These are phyloP conservation scores for Vitis labrusca DNA, from an alignment of 164 flowering plant species.

Conservation along the genomic window DNA sequence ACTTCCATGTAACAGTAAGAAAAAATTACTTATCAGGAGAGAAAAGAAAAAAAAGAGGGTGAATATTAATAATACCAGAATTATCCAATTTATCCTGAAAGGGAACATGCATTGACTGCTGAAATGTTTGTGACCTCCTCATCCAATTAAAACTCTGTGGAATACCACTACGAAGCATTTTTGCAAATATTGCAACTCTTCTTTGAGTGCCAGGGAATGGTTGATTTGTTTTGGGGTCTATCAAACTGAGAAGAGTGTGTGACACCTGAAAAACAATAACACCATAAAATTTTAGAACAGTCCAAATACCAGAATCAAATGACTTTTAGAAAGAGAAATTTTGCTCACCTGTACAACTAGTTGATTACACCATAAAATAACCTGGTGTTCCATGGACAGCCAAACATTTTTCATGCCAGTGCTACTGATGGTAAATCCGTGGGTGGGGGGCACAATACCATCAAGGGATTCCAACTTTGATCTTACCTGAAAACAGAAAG, in stretches of 20 bases:
- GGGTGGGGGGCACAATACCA: conserved; percentile 85
- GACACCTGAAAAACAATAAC: conserved; percentile 61
- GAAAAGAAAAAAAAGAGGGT: neutral
- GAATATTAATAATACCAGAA: conserved; percentile 40
- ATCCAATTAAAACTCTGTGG: conserved; percentile 65
- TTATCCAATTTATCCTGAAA: conserved; percentile 25
- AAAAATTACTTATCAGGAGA: neutral
- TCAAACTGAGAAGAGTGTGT: conserved; percentile 87
- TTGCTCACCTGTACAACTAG: conserved; percentile 83
- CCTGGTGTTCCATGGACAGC: conserved; percentile 99
- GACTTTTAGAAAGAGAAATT: conserved; percentile 12
- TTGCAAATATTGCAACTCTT: conserved; percentile 68
- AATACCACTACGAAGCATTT: conserved; percentile 84
- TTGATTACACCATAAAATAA: conserved; percentile 98
- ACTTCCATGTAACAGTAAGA: too few species aligned
- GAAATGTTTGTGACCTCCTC: conserved; percentile 34
- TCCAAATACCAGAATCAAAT: neutral
- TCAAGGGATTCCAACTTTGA: conserved; percentile 82
- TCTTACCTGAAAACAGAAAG: conserved; percentile 58
- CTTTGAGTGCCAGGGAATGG: conserved; percentile 54
- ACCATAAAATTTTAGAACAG: conserved; percentile 19
- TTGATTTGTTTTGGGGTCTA: conserved; percentile 71
- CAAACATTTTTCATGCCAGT: conserved; percentile 91
- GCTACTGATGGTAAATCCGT: conserved; percentile 87
- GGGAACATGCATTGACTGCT: conserved; percentile 22